Evolutionary conservation across 768 basidiomycete species (phyloP).

Genomic region (Agaricus subrufescens): DNA sequence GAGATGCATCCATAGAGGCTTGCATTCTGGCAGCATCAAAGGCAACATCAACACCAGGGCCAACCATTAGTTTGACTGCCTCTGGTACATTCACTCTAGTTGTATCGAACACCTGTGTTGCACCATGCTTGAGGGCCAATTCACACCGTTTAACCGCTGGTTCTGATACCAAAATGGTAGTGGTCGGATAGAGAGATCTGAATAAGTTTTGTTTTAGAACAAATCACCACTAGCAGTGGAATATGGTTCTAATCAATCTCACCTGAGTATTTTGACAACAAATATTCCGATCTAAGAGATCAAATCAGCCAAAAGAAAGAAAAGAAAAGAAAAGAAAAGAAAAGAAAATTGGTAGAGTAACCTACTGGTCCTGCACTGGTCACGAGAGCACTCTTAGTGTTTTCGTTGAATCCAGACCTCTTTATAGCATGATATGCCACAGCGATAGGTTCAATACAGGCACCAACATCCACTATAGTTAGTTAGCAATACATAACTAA

Average conservation of each 20-base stretch:
- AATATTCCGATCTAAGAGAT: constrained; percentile 31
- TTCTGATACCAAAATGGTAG: constrained; percentile 34
- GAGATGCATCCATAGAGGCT: constrained; percentile 28
- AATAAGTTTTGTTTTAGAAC: neutral
- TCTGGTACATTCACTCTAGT: constrained; percentile 21
- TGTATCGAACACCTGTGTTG: constrained; percentile 33
- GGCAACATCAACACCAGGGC: constrained; percentile 36
- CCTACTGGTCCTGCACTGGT: constrained; percentile 41
- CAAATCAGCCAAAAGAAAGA: neutral
- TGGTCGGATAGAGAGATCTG: constrained; percentile 23
- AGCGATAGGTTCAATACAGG: constrained; percentile 42
- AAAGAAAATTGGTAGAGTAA: neutral
- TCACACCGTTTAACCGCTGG: constrained; percentile 32
- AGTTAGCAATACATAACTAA: neutral
- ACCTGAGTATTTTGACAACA: constrained; percentile 33
- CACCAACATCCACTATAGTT: constrained; percentile 39
- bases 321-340: neutral
- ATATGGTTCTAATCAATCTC: neutral
- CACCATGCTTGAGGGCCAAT: constrained; percentile 31
- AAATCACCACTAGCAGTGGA: no score
- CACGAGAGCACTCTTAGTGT: constrained; percentile 32
- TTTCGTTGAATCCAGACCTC: constrained; percentile 30
- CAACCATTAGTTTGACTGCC: constrained; percentile 22
- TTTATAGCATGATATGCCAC: constrained; percentile 44
- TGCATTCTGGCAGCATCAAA: constrained; percentile 45